Conservation (phyloP, 139 green algal genomes). For the Astrephomene gubernaculifera region DNA sequence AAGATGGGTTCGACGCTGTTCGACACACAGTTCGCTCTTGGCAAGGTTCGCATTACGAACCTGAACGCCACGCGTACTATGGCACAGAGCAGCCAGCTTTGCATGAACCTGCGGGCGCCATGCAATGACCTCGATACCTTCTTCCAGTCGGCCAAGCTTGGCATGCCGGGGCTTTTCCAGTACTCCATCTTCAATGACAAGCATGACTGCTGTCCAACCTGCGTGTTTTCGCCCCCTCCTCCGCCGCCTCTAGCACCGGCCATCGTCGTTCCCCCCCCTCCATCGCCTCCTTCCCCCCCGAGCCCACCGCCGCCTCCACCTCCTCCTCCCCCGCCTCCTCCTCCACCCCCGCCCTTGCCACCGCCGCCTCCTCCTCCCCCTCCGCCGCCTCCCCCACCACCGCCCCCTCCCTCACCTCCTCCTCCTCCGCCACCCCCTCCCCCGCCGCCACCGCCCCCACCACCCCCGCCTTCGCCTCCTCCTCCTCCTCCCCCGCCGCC, state of each 20-base stretch:
- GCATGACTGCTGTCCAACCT: slow-evolving; percentile 25
- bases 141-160: slow-evolving; percentile 14
- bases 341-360: not conserved
- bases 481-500: slow-evolving; percentile 5
- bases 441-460: not conserved
- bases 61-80: not conserved
- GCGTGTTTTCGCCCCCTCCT: not conserved
- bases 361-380: slow-evolving; percentile 19
- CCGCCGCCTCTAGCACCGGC: not conserved
- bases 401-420: not conserved
- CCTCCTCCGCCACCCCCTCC: not conserved
- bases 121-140: slow-evolving; percentile 26
- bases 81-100: slow-evolving; percentile 4
- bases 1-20: not conserved
- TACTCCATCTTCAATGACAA: slow-evolving; percentile 7
- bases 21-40: slow-evolving; percentile 13
- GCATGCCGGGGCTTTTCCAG: not conserved
- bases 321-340: slow-evolving; percentile 5
- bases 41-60: slow-evolving; percentile 26
- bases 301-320: slow-evolving; percentile 1
- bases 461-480: not conserved
- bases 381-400: not conserved
- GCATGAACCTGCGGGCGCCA: not conserved
- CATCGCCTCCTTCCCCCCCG: not conserved
- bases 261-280: not conserved